A percentile compares a stretch with the other conserved stretches of the same genome.
phyloP scores from a whole-genome alignment of 2,329 filamentous ascomycete genomes.

The Cladorrhinum sp. region DNA sequence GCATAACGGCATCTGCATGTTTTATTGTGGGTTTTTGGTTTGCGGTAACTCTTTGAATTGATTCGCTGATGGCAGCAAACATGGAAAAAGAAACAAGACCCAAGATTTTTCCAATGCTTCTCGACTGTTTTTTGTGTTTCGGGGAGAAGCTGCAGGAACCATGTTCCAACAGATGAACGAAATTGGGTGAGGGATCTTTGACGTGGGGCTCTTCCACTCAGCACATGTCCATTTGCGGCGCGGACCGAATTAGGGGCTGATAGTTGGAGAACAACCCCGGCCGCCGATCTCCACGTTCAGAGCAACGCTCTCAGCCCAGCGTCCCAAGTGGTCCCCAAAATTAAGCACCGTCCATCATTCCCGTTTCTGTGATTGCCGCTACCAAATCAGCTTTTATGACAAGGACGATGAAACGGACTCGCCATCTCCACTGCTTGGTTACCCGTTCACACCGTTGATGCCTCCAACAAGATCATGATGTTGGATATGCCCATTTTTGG shows the following conservation, averaged over 20 bases:
- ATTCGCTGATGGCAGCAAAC: too few relatives aligned
- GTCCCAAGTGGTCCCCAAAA: not conserved
- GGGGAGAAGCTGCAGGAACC: too few relatives aligned
- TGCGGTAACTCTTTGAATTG: too few relatives aligned
- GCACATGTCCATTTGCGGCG: slow-evolving; percentile 6
- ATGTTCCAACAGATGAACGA: not conserved
- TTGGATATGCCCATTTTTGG: not conserved
- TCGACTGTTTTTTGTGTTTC: too few relatives aligned
- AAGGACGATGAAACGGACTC: not conserved
- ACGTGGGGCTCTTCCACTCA: slow-evolving; percentile 2
- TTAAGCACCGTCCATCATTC: not conserved
- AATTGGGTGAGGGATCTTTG: not conserved
- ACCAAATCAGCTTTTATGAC: not conserved
- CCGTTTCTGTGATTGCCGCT: not conserved
- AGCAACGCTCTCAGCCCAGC: not conserved
- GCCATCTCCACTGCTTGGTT: not conserved
- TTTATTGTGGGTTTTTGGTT: not conserved
- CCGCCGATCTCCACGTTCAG: not conserved
- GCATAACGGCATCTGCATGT: not conserved
- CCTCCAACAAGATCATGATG: not conserved
- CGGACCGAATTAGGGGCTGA: slow-evolving; percentile 1
- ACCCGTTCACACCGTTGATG: not conserved
- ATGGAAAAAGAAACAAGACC: not conserved
- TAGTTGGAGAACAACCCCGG: not conserved
- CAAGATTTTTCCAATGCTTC: too few relatives aligned